Percentiles rank a stretch among this genome's conserved stretches.
Evolutionary conservation across 2,329 filamentous ascomycete species (phyloP).

Genomic region (Acarospora socialis): DNA sequence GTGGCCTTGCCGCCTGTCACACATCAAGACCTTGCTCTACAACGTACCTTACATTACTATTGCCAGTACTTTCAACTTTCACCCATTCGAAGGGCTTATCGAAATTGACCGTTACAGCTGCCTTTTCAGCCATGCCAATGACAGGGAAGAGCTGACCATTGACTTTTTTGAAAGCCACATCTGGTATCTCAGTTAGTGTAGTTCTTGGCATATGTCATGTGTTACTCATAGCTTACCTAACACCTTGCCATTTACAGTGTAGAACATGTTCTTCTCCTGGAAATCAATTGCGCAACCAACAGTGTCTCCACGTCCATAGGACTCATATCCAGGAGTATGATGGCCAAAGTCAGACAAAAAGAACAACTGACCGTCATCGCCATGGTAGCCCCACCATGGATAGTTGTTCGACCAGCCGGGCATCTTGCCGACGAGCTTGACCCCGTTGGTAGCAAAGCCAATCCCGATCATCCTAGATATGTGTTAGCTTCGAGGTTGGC

Average conservation of each 20-base stretch:
- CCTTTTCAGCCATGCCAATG: slow-evolving; percentile 1
- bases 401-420: slow-evolving; percentile 1
- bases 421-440: not conserved
- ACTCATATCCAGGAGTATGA: too few relatives aligned
- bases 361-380: slow-evolving; percentile 6
- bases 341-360: not conserved
- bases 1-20: too few relatives aligned
- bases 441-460: slow-evolving; percentile 3
- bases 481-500: too few relatives aligned
- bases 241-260: slow-evolving; percentile 4
- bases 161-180: slow-evolving; percentile 1
- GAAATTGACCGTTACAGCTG: not conserved
- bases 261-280: slow-evolving; percentile 6
- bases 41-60: too few relatives aligned
- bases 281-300: slow-evolving; percentile 8
- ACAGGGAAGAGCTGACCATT: slow-evolving; percentile 1
- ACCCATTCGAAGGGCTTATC: slow-evolving; percentile 6
- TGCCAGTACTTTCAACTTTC: too few relatives aligned
- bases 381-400: slow-evolving; percentile 7
- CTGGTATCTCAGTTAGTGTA: not conserved
- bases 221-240: not conserved
- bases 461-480: too few relatives aligned
- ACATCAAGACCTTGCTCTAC: too few relatives aligned
- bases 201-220: too few relatives aligned
- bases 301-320: slow-evolving; percentile 7